Evolutionary conservation across 495 filamentous ascomycete genomes (phyloP).

Genomic region (Talaromyces wortmannii): DNA sequence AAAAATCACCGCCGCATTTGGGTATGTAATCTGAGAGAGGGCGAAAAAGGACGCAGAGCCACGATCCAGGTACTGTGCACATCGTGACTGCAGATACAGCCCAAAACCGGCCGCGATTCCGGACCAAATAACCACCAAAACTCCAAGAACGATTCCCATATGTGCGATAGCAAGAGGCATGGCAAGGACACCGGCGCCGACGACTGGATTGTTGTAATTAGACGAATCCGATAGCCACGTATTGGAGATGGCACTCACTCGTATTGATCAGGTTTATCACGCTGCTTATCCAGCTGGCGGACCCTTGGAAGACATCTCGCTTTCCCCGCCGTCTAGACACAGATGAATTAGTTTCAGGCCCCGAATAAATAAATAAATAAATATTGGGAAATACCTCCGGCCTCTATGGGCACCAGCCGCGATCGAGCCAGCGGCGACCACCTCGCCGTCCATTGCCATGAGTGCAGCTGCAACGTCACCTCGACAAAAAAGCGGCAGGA

Average conservation of each 20-base stretch:
- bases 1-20: conserved; percentile 92
- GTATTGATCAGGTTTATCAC: conserved; percentile 95
- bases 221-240: neutral
- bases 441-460: neutral
- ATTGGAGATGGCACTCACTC: conserved; percentile 49
- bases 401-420: neutral
- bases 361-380: neutral
- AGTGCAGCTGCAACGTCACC: neutral
- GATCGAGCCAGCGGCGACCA: neutral
- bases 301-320: conserved; percentile 48
- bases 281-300: conserved; percentile 85
- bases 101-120: conserved; percentile 84
- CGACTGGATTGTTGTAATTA: conserved; percentile 45
- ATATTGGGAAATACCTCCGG: conserved; percentile 23
- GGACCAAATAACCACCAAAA: conserved; percentile 84
- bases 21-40: conserved; percentile 91
- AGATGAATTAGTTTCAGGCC: conserved; percentile 6
- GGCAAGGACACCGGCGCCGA: conserved; percentile 88
- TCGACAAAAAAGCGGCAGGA: neutral
- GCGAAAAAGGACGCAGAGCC: conserved; percentile 84
- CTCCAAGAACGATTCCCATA: conserved; percentile 79
- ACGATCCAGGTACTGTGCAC: conserved; percentile 84
- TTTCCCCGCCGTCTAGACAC: conserved; percentile 29
- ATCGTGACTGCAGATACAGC: conserved; percentile 87
- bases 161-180: conserved; percentile 92